Evolutionary conservation across 306 rosid species (phyloP), one percentile per base, ranked within the genome.

Genomic region (Trifolium pratense): DNA sequence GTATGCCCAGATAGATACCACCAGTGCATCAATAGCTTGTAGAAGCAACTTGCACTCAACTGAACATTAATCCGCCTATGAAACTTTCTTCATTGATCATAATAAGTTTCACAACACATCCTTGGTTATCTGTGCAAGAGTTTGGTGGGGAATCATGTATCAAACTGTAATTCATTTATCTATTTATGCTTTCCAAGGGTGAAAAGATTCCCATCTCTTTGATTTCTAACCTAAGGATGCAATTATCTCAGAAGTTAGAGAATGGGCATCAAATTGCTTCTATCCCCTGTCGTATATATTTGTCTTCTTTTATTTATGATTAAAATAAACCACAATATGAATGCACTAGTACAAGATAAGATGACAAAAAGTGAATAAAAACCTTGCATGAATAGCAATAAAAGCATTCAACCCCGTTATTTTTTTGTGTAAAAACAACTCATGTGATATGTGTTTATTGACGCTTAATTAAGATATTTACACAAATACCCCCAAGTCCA

Each of bases 1-100:
- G 76, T 56, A 66, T 39, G 75, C 59, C 26, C 56, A n/a, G n/a
- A n/a, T n/a, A 68, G 73, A 81, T 57, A 60, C 67, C 37, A 77
- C 46, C 72, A 12, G 12, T 39, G 26, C 43, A 32, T 49, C 53
- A 73, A 57, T 66, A 70, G 46, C 79, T 70, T 79, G 66, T 58
- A 64, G 64, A 68, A 72, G 73, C 65, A 76, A 69, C 42, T 56
- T 75, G 60, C 68, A 49, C 66, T 37, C 48, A 71, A 75, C 40
- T 39, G 62, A 76, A 63, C 71, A 52, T 55, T 7, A 66, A 43
- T 75, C 77, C 32, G 37, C 60, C 66, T 31, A 67, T 7, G 63
- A 48, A 14, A 60, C 73, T 60, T 63, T 59, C 65, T 58, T 66
- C 53, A 40, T 20, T 46, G 43, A 42, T 59, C 53, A 66, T 57